Evolutionary conservation across 176 grass and related monocot genomes (phyloP).

Genomic region (Oryza meridionalis): DNA sequence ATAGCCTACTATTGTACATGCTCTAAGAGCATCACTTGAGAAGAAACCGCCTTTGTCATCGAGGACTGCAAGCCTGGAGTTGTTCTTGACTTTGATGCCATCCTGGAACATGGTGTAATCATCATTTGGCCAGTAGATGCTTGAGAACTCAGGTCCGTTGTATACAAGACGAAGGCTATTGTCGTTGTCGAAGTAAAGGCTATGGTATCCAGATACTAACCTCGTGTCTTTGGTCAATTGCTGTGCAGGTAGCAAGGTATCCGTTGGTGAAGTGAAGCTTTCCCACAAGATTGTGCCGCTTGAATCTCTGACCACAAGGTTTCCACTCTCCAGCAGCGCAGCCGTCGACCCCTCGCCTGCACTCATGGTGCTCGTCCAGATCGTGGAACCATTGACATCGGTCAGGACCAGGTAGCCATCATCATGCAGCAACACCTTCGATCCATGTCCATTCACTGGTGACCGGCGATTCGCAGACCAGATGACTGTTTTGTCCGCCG

Average conservation of each 20-base stretch:
- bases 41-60: background rate
- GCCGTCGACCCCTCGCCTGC: background rate
- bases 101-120: slow-evolving; percentile 9
- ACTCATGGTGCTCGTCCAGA: slow-evolving; percentile 43
- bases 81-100: slow-evolving; percentile 42
- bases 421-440: slow-evolving; percentile 22
- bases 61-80: slow-evolving; percentile 18
- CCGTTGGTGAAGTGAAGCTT: slow-evolving; percentile 51
- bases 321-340: slow-evolving; percentile 40
- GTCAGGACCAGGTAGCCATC: slow-evolving; percentile 43
- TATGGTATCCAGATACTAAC: slow-evolving; percentile 40
- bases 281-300: slow-evolving; percentile 31
- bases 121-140: slow-evolving; percentile 48
- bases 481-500: slow-evolving; percentile 34
- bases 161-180: slow-evolving; percentile 49
- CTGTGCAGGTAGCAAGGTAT: slow-evolving; percentile 46
- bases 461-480: slow-evolving; percentile 48
- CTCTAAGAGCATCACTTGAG: background rate
- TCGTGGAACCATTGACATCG: slow-evolving; percentile 35
- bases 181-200: slow-evolving; percentile 46
- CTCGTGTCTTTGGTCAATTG: slow-evolving; percentile 34
- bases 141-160: slow-evolving; percentile 44
- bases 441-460: slow-evolving; percentile 53
- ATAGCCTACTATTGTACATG: too few relatives aligned
- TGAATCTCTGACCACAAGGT: slow-evolving; percentile 26